A percentile compares a stretch with the other conserved stretches of the same genome.
These are phyloP conservation scores for Russula ochroleuca DNA, from an alignment of 768 basidiomycete genomes.

Conservation along the genomic window DNA sequence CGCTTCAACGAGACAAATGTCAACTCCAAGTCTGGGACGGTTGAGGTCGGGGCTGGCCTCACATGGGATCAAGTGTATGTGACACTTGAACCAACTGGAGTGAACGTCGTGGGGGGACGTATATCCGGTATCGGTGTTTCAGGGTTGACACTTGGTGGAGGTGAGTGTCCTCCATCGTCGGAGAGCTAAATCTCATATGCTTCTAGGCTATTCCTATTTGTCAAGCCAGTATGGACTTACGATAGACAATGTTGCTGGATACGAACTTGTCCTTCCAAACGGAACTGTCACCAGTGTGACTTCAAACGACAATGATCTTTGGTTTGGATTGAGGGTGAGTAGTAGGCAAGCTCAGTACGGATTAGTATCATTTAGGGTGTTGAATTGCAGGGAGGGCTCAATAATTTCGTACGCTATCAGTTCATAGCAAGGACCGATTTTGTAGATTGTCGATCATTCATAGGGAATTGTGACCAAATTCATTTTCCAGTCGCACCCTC, in stretches of 20 bases:
- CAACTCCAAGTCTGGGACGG: constrained; percentile 5
- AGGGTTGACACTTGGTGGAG: constrained; percentile 31
- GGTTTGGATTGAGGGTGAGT: constrained; percentile 23
- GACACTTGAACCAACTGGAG: constrained; percentile 16
- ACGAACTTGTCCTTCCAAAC: constrained; percentile 33
- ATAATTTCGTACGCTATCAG: constrained; percentile 12
- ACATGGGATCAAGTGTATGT: constrained; percentile 31
- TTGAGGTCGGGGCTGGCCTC: constrained; percentile 29
- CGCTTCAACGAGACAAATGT: constrained; percentile 22
- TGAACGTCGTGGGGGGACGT: constrained; percentile 29
- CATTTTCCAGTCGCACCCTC: constrained; percentile 13
- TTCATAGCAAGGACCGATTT: background rate
- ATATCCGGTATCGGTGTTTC: constrained; percentile 28
- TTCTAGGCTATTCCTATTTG: constrained; percentile 33
- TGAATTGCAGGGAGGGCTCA: constrained; percentile 15
- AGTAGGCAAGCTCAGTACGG: background rate
- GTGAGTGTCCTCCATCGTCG: background rate
- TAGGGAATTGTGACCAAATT: constrained; percentile 25
- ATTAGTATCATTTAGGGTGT: background rate
- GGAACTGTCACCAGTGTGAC: constrained; percentile 27
- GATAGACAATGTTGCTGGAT: constrained; percentile 35
- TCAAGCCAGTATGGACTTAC: constrained; percentile 35
- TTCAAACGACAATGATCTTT: constrained; percentile 9
- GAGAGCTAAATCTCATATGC: background rate
- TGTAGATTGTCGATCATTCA: background rate